A percentile compares a stretch with the other conserved stretches of the same genome.
Conservation (phyloP, 345 rosid genomes). For the Aethionema arabicum region DNA sequence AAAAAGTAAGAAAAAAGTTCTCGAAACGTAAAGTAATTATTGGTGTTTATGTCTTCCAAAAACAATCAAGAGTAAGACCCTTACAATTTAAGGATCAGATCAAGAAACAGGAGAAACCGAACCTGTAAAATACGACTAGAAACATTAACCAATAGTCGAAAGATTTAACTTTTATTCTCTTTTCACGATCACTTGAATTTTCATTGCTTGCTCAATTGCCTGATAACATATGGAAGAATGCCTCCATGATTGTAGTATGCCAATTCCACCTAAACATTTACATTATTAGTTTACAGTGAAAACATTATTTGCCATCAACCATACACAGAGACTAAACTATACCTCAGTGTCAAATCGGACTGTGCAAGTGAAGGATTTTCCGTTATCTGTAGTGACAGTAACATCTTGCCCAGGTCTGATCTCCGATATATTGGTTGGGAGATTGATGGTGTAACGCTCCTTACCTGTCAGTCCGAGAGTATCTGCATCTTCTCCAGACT, state of each 20-base stretch:
- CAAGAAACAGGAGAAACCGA: too few relatives aligned
- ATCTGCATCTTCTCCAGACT: conserved; percentile 47
- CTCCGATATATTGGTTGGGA: conserved; percentile 55
- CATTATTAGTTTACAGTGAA: background rate
- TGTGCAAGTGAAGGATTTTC: conserved; percentile 89
- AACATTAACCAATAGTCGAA: too few relatives aligned
- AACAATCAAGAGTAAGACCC: too few relatives aligned
- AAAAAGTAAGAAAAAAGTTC: too few relatives aligned
- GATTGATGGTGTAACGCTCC: conserved; percentile 48
- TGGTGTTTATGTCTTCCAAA: too few relatives aligned
- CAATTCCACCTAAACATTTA: conserved; percentile 76
- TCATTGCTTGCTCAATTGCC: conserved; percentile 68
- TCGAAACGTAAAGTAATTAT: too few relatives aligned
- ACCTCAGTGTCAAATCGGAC: conserved; percentile 99
- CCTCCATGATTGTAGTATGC: conserved; percentile 90
- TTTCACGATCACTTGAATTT: too few relatives aligned
- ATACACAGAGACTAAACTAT: background rate
- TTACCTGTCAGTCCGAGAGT: conserved; percentile 45
- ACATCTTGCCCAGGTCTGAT: conserved; percentile 97
- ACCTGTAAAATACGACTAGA: too few relatives aligned
- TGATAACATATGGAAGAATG: conserved; percentile 87
- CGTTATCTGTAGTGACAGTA: conserved; percentile 68
- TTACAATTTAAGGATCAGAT: too few relatives aligned
- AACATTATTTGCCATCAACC: background rate
- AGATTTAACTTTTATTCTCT: too few relatives aligned